Evolutionary conservation across 148 eudicot genomes (phyloP).

Genomic region (Fagopyrum homotropicum): DNA sequence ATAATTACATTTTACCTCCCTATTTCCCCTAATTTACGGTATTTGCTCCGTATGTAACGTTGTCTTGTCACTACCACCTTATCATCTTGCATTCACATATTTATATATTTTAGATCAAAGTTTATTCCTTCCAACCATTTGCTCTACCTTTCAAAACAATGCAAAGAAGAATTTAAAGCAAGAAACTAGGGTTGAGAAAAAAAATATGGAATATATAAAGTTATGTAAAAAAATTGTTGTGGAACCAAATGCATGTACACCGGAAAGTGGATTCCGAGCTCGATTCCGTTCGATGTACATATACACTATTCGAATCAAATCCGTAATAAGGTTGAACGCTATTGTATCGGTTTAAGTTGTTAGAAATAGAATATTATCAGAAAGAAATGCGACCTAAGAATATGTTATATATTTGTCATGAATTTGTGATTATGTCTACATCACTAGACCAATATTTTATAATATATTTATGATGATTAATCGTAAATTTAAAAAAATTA

Average conservation of each 20-base stretch:
- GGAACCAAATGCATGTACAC: background rate
- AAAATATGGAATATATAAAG: background rate
- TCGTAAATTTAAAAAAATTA: too few species aligned
- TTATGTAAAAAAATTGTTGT: background rate
- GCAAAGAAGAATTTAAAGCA: background rate
- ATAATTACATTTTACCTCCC: background rate
- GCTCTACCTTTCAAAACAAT: background rate
- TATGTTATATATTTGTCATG: too few species aligned
- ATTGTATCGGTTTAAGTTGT: too few species aligned
- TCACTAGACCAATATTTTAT: too few species aligned
- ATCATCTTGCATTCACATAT: too few species aligned
- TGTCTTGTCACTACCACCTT: too few species aligned
- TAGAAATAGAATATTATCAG: too few species aligned
- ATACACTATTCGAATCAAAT: too few species aligned
- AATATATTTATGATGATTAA: too few species aligned
- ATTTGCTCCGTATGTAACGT: background rate
- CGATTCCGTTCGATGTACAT: background rate
- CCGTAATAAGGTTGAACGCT: too few species aligned
- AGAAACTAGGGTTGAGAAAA: background rate
- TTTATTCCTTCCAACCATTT: slow-evolving; percentile 1
- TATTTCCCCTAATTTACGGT: background rate
- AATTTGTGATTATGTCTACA: too few species aligned
- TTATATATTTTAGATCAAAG: background rate
- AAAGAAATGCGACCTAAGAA: too few species aligned
- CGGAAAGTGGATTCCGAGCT: background rate